Base-by-base conservation (phyloP, 345 rosid genomes). In the Viola odorata region DNA sequence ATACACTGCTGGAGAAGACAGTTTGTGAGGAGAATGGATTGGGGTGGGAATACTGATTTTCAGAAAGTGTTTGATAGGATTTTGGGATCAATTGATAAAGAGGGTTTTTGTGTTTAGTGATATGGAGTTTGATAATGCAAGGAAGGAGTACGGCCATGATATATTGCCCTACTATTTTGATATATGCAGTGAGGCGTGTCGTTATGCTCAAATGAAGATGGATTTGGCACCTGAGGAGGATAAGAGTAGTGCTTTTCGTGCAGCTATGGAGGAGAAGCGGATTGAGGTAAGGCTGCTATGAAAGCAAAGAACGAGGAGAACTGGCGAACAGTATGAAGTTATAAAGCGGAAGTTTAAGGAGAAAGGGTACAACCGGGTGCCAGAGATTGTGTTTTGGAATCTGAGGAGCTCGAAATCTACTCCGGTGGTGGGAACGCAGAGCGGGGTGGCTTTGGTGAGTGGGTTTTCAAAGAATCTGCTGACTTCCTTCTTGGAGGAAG, bases 351-450 rank as follows among this genome's bases (percentile, higher is more conserved):
- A 63, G 58, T 63, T 63, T 23, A 44, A 40, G 52, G 58, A 55
- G 68, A 55, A 55, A 55, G 61, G 68, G 47, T 64, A 64, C 50
- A 55, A 42, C 8, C 14, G 14, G 61, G 54, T 64, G 45, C 61
- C 68, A 6, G 68, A 64, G 64, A 59, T 67, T 6, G 71, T 59
- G 53, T 67, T 67, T 16, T 67, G 71, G 71, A 59, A 67, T n/a
- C 71, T 67, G 1, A 58, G 65, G n/a, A 45, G 60, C 53, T 67
- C 71, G 3, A 0, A 7, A n/a, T 50, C 70, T 16, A 66, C 70
- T 17, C 70, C 63, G 39, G 70, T 66, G 41, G 41, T 37, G 37
- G 53, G 16, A 10, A 41, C 8, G 6, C 71, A 60, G 71, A 67
- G 15, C 23, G 64, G 71, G 9, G 64, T 58, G 52, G 59, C 71